Evolutionary conservation across 2,329 filamentous ascomycete genomes (phyloP), one percentile per base, ranked within the genome.

Genomic region (Aspergillus alliaceus): DNA sequence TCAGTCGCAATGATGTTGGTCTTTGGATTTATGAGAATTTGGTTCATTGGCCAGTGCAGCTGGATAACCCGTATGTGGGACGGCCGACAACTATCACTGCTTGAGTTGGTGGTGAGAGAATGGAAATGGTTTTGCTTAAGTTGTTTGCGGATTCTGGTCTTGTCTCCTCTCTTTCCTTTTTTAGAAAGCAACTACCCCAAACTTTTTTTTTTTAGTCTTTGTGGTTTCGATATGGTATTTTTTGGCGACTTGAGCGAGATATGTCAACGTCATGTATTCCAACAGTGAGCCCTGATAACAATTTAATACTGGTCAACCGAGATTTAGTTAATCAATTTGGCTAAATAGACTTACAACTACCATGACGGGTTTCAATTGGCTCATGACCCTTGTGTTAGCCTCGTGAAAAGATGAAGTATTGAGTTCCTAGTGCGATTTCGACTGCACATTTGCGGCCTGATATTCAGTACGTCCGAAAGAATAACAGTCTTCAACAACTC

Each of bases 1-100:
- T 76, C 51, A 62, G 64, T 12, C 61, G 73, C 32, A 70, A 69
- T 27, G 72, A 74, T 65, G 70, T 75, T 39, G 72, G 72, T 1
- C 56, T 61, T 53, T 75, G 71, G 68, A 68, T 75, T 25, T 75
- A 67, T 64, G 59, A 59, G 46, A 27, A 32, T 6, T 29, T 47
- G 3, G 25, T 47, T 29, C 27, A 27, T 46, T 24, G 42, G 22
- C 14, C 42, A 6, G n/a, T 46, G 14, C 42, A 46, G 7, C 24
- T n/a, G 22, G 42, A 46, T 9, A 46, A 46, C 24, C 42, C 24
- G 14, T 46, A 27, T 29, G 8, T 46, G 14, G 42, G 42, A 29
- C 42, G 1, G 15, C 24, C 42, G 12, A 18, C 20, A 29, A 46
- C 15, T n/a, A 46, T 46, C 8, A 46, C 24, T 55, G 11, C 35